Conservation (phyloP, 2,329 filamentous ascomycete genomes). For the Verticillium alfalfae region DNA sequence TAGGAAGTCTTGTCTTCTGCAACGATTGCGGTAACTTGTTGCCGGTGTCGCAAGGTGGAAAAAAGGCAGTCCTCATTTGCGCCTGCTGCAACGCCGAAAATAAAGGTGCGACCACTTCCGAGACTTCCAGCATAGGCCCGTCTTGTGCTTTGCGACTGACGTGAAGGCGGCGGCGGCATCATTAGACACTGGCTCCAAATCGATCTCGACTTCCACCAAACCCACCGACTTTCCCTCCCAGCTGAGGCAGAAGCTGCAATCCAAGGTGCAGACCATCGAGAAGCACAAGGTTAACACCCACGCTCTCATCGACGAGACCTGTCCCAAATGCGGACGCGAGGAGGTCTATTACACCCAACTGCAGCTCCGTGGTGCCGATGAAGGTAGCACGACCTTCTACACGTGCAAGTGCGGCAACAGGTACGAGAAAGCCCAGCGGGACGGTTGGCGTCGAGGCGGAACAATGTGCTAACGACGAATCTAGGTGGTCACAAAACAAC, state of each 20-base stretch:
- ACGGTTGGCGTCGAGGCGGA: no score
- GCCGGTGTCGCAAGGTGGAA: conserved; percentile 70
- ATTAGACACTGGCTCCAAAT: conserved; percentile 68
- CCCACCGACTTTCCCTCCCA: conserved; percentile 84
- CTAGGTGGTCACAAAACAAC: conserved; percentile 56
- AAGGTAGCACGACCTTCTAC: conserved; percentile 91
- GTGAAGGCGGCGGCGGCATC: not conserved
- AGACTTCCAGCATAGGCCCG: not conserved
- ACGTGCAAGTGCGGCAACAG: conserved; percentile 81
- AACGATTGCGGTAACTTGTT: conserved; percentile 87
- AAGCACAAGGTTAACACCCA: conserved; percentile 72
- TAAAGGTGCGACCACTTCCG: conserved; percentile 54
- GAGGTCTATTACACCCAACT: conserved; percentile 82
- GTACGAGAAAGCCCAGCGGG: conserved; percentile 39
- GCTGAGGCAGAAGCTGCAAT: conserved; percentile 75
- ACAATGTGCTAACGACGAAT: not conserved
- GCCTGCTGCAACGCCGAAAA: conserved; percentile 82
- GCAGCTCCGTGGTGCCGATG: conserved; percentile 87
- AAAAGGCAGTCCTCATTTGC: conserved; percentile 72
- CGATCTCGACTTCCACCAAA: conserved; percentile 78
- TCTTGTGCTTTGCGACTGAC: not conserved
- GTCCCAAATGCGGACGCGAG: conserved; percentile 72
- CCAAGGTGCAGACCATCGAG: conserved; percentile 77
- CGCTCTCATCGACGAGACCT: conserved; percentile 61
- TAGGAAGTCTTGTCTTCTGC: conserved; percentile 90